Percentiles rank a stretch among this genome's conserved stretches.
Evolutionary conservation across 805 yeast genomes (phyloP).

Genomic region (Wickerhamiella qilinensis): DNA sequence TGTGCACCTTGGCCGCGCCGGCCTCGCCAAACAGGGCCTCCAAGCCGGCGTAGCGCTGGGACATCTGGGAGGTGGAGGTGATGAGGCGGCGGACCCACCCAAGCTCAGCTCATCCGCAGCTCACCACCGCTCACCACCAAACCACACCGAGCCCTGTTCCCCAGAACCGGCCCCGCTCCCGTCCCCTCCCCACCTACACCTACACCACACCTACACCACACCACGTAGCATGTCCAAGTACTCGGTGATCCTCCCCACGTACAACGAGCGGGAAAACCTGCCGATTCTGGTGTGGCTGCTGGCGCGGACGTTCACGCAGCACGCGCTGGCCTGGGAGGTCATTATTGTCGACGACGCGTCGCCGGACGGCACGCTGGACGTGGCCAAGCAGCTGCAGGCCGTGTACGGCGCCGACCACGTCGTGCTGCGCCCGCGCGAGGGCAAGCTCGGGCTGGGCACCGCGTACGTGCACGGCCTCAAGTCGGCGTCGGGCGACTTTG

Average conservation of each 20-base stretch:
- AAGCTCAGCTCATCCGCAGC: too few species aligned
- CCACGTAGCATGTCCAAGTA: slow-evolving; percentile 39
- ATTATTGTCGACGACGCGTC: slow-evolving; percentile 65
- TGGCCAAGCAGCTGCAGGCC: slow-evolving; percentile 42
- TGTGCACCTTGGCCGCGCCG: slow-evolving; percentile 7
- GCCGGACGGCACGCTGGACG: slow-evolving; percentile 68
- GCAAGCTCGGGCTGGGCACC: slow-evolving; percentile 65
- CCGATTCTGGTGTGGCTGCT: slow-evolving; percentile 57
- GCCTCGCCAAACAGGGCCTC: slow-evolving; percentile 9
- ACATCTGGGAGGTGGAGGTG: too few species aligned
- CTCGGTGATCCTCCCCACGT: slow-evolving; percentile 62
- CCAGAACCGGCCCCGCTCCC: too few species aligned
- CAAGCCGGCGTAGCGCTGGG: neutral
- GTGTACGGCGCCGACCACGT: slow-evolving; percentile 27
- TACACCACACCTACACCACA: too few species aligned
- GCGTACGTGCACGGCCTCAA: slow-evolving; percentile 68
- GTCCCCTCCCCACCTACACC: too few species aligned
- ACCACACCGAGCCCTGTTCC: too few species aligned
- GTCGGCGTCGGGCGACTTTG: slow-evolving; percentile 55
- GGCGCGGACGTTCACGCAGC: slow-evolving; percentile 46
- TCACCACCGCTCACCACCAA: too few species aligned
- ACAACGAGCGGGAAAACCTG: slow-evolving; percentile 52
- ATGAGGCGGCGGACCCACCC: too few species aligned
- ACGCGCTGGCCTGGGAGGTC: slow-evolving; percentile 54
- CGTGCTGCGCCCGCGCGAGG: slow-evolving; percentile 54